Evolutionary conservation across 495 filamentous ascomycete species (phyloP), one percentile per base, ranked within the genome.

Genomic region (Xylaria bambusicola): DNA sequence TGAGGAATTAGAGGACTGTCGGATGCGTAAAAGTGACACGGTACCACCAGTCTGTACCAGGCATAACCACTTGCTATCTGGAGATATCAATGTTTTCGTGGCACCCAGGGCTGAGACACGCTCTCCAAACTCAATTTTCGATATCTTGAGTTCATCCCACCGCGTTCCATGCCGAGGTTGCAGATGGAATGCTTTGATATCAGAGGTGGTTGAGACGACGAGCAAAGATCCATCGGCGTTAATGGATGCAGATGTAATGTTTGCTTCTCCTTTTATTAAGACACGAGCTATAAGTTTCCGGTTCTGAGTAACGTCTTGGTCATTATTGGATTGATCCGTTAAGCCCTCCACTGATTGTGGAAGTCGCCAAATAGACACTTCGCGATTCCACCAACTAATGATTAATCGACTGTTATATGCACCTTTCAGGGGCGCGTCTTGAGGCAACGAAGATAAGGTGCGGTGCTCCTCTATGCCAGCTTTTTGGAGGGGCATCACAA

Each of bases 321-420:
- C 71, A 17, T 64, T 65, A 8, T 75, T 70, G 3, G 72, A 63
- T 49, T 56, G 66, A 15, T 72, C 77, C 62, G 81, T 73, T 27
- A 81, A 70, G 38, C 79, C 72, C 13, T 74, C 71, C 48, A 80
- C 71, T 45, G 81, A 71, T 69, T 72, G 70, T 69, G 45, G 77
- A 13, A 92, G 67, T 42, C 84, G 84, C 92, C 92, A 99, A 59
- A 99, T 84, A 58, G 85, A 85, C 23, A 97, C 76, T 65, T 97
- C 90, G 61, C 87, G 81, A 52, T 93, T 89, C 94, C 94, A 99
- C 88, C 91, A 98, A 66, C 90, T 92, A 74, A 93, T 84, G 10
- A 98, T 74, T 17, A 96, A 71, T 35, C 93, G 82, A 29, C 82
- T 82, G 18, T 81, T 84, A 2, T 86, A 81, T 12, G 92, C 85